A percentile compares a stretch with the other conserved stretches of the same genome.
Conservation (phyloP, 2,329 filamentous ascomycete genomes). For the Xylaria multiplex region DNA sequence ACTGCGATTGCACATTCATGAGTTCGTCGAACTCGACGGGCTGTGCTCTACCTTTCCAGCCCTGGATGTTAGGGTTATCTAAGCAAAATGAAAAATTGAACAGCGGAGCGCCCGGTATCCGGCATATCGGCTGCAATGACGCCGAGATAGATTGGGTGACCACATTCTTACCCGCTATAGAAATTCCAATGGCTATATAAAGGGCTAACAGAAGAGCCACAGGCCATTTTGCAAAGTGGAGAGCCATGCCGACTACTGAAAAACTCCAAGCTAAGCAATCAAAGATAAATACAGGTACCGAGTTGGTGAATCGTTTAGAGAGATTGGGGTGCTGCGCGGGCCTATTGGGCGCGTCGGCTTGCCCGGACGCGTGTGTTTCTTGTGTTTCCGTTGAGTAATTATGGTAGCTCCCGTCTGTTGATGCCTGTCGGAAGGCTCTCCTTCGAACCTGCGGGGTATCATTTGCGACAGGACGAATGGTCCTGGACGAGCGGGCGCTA, state of each 20-base stretch:
- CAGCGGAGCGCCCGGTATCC: conserved; percentile 71
- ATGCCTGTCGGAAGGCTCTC: conserved; percentile 42
- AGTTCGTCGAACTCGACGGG: conserved; percentile 77
- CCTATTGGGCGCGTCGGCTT: conserved; percentile 27
- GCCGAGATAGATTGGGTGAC: conserved; percentile 68
- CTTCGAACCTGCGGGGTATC: conserved; percentile 46
- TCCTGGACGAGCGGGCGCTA: conserved; percentile 50
- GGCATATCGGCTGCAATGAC: conserved; percentile 75
- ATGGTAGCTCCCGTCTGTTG: conserved; percentile 38
- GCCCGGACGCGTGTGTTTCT: neutral
- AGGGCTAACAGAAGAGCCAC: conserved; percentile 69
- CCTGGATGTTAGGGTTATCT: conserved; percentile 24
- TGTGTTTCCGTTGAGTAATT: conserved; percentile 23
- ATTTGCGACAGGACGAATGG: conserved; percentile 47
- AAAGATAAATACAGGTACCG: conserved; percentile 53
- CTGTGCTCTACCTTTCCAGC: conserved; percentile 33
- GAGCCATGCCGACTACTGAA: conserved; percentile 66
- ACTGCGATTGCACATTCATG: conserved; percentile 77
- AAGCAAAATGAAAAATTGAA: conserved; percentile 73
- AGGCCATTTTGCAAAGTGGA: conserved; percentile 71
- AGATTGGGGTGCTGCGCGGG: conserved; percentile 38
- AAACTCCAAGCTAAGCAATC: conserved; percentile 60
- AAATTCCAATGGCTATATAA: conserved; percentile 67
- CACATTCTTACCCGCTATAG: conserved; percentile 70
- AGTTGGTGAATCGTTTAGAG: conserved; percentile 49